Evolutionary conservation across 192 early-diverging fungal genomes (phyloP).

Genomic region (Coemansia umbellata): DNA sequence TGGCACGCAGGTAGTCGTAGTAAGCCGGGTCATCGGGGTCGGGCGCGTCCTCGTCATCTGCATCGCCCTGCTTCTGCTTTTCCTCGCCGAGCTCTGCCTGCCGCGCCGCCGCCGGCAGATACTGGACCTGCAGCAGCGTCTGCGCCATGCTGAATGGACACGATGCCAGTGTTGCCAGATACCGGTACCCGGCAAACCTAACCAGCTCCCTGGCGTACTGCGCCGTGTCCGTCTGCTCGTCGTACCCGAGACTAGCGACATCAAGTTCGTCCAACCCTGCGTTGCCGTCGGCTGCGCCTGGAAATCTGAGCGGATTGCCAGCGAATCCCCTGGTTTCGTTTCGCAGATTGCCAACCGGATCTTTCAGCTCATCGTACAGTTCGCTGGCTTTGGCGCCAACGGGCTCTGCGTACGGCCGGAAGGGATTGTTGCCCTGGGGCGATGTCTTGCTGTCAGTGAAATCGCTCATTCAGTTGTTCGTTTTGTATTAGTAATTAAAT

Average conservation of each 20-base stretch:
- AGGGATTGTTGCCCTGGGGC: constrained; percentile 15
- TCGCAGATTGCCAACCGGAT: constrained; percentile 34
- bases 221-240: constrained; percentile 25
- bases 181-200: constrained; percentile 62
- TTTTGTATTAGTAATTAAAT: not conserved
- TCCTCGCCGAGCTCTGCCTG: not conserved
- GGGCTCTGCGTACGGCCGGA: constrained; percentile 40
- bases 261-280: constrained; percentile 12
- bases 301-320: constrained; percentile 4
- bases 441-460: constrained; percentile 10
- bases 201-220: constrained; percentile 57
- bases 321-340: not conserved
- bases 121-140: constrained; percentile 75
- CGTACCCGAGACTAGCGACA: constrained; percentile 11
- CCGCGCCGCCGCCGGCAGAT: constrained; percentile 50
- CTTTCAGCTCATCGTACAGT: constrained; percentile 28
- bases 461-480: constrained; percentile 21
- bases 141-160: constrained; percentile 64
- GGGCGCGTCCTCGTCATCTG: constrained; percentile 14
- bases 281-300: constrained; percentile 2
- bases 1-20: constrained; percentile 48
- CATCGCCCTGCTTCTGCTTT: not conserved
- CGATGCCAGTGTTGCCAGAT: constrained; percentile 55
- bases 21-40: constrained; percentile 49
- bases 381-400: constrained; percentile 6